Base-by-base conservation (phyloP, 1,284 basidiomycete species). In the Abortiporus biennis region DNA sequence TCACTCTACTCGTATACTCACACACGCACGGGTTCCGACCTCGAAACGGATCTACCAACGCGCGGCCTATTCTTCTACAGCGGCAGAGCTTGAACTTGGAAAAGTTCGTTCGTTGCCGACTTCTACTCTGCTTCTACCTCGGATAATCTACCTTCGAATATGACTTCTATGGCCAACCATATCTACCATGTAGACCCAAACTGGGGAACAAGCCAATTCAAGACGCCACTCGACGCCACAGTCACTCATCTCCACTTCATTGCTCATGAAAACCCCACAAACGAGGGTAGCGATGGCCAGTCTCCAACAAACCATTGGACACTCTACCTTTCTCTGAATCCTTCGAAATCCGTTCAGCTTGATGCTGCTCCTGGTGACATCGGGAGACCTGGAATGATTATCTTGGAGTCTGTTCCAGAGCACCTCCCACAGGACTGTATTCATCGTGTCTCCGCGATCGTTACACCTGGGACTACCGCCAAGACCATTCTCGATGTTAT, bases 221-320 rank as follows among this genome's bases (percentile, higher is more conserved):
- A 21, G 16, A 20, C 15, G 17, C 31, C 31, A 20, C 24, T 42
- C 15, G 2, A 19, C 21, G 9, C 25, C 23, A 23, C 32, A 6
- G 33, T 36, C 15, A 11, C 19, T 17, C 34, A n/a, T 5, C 23
- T 36, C 11, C 40, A 42, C 21, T 36, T 42, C 22, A 34, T 36
- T 17, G 40, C 40, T 16, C 33, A 42, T 15, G 21, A 8, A 11
- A 42, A 42, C 16, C 4, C 13, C n/a, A 15, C 23, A 9, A 36
- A 42, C 23, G 15, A n/a, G 2, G 40, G 40, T 11, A 23, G 19
- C n/a, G 40, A 35, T n/a, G 32, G 32, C 4, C 20, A 33, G 22
- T 6, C 16, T 6, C 40, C 40, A 2, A 42, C 40, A 3, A 42
- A 42, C 21, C 40, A 42, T 23, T 42, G 40, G 40, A 23, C 40